Conservation (phyloP, 2,329 filamentous ascomycete species). For the Penicillium oxalicum region DNA sequence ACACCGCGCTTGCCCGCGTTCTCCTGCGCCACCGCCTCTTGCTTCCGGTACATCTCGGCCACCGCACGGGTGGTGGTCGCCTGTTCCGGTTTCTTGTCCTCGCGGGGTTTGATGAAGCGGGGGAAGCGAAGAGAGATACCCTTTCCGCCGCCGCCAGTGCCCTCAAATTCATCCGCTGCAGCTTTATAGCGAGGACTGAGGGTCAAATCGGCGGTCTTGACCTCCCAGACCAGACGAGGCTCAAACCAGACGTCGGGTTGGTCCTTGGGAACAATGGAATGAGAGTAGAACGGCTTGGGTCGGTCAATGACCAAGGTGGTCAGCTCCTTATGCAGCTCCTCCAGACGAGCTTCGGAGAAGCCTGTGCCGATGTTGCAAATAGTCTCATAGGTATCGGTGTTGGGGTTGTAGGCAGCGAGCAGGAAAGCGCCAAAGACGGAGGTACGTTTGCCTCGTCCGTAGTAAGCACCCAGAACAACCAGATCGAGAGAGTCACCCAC, state of each 20-base stretch:
- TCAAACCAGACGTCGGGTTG: constrained; percentile 99
- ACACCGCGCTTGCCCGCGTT: constrained; percentile 81
- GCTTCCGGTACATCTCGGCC: constrained; percentile 93
- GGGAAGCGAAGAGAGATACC: constrained; percentile 90
- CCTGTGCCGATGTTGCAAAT: constrained; percentile 98
- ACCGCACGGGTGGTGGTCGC: constrained; percentile 80
- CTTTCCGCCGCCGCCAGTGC: constrained; percentile 60
- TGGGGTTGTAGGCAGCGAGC: constrained; percentile 83
- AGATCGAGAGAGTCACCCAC: constrained; percentile 94
- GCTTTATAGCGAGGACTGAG: constrained; percentile 89
- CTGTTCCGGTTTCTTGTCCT: constrained; percentile 93
- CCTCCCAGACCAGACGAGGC: constrained; percentile 90
- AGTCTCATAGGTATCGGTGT: constrained; percentile 78
- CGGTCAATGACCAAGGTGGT: constrained; percentile 75
- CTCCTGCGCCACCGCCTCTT: constrained; percentile 81
- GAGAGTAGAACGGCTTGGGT: constrained; percentile 89
- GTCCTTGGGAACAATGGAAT: constrained; percentile 77
- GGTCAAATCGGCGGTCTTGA: constrained; percentile 92
- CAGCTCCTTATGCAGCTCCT: constrained; percentile 72
- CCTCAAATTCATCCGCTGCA: constrained; percentile 74
- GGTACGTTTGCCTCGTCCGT: constrained; percentile 90
- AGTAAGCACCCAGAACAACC: constrained; percentile 90
- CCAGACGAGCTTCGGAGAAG: constrained; percentile 90
- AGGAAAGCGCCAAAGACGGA: constrained; percentile 94
- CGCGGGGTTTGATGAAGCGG: constrained; percentile 80